Evolutionary conservation across 2,329 filamentous ascomycete species (phyloP), one percentile per base, ranked within the genome.

Genomic region (Aspergillus tanneri): DNA sequence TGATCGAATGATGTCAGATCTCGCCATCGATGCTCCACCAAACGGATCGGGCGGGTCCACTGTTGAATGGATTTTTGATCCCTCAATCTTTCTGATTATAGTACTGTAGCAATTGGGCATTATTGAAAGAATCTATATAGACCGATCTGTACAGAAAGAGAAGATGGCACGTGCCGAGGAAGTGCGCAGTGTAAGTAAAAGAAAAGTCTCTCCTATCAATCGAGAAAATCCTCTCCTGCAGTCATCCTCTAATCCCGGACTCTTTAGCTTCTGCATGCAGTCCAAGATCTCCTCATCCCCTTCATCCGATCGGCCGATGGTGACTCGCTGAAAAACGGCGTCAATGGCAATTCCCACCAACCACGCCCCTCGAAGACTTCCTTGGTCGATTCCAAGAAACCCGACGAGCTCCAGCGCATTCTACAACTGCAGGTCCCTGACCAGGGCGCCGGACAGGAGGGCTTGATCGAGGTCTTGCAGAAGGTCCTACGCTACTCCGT

Each of bases 401-500:
- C 86, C 0, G 75, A 80, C 28, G 74, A 80, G 36, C 74, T 81
- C 41, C 72, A 86, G 52, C 71, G 78, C 9, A 73, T 88, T 32
- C 70, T 79, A 2, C 60, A 70, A 34, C 56, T 76, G 6, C 58
- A 66, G 5, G 72, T 90, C 5, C 84, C 86, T 0, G 3, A 84
- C 81, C 6, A 74, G 73, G 53, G 86, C 16, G 60, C 59, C 24
- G 57, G 85, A 1, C 87, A 87, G 58, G 81, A 87, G 35, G 92
- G 91, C 0, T 73, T 96, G 24, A 73, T 96, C 22, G 77, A 83
- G 25, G 82, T 82, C 3, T 79, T 95, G 37, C 75, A 83, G 56
- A 80, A 84, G 51, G 77, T 96, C 16, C 77, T 97, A 34, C 78
- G 82, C 55, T 90, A 95, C 70, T 93, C 87, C 63, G 92, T 97